Evolutionary conservation across 768 basidiomycete genomes (phyloP).

Genomic region (Hortiboletus campestris): DNA sequence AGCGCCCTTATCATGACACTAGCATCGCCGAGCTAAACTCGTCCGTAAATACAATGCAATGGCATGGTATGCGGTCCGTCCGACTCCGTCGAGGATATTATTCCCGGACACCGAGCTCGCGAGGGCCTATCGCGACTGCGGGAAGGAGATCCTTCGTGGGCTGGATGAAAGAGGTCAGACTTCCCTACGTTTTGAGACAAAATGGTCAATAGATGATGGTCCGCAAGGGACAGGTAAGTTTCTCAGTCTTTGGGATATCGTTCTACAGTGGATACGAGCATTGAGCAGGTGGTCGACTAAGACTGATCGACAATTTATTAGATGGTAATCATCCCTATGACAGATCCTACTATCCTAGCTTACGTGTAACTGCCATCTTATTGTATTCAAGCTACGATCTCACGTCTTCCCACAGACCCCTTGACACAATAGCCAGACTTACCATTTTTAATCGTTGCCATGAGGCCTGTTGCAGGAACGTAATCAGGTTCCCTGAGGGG

Average conservation of each 20-base stretch:
- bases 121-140: constrained; percentile 48
- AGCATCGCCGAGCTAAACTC: constrained; percentile 72
- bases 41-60: constrained; percentile 78
- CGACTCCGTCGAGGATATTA: constrained; percentile 64
- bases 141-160: constrained; percentile 48
- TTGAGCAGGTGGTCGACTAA: constrained; percentile 11
- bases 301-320: constrained; percentile 1
- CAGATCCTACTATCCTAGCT: background rate
- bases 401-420: constrained; percentile 1
- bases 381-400: background rate
- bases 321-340: background rate
- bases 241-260: constrained; percentile 27
- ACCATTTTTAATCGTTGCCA: constrained; percentile 2
- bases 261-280: constrained; percentile 28
- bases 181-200: background rate
- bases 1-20: constrained; percentile 63
- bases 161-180: constrained; percentile 30
- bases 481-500: background rate
- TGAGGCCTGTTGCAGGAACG: constrained; percentile 19
- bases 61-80: constrained; percentile 78
- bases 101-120: constrained; percentile 57
- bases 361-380: background rate
- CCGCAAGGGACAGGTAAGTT: background rate
- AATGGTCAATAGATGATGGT: constrained; percentile 7
- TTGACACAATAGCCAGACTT: constrained; percentile 18